These are phyloP conservation scores for Myotisia sp. DNA, from an alignment of 2,329 filamentous ascomycete species.

Conservation along the genomic window DNA sequence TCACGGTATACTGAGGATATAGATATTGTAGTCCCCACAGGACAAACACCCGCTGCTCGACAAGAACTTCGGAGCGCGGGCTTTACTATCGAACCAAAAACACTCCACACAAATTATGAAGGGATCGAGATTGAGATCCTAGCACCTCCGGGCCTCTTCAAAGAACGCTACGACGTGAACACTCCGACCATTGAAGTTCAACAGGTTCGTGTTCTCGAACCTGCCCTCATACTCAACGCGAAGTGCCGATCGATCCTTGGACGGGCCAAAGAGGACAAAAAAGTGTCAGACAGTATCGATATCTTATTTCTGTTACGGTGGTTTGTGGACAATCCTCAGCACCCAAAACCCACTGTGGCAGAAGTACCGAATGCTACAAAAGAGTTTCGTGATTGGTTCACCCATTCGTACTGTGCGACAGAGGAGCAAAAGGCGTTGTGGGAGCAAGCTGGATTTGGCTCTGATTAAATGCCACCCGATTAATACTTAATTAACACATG, in stretches of 20 bases:
- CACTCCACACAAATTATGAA: slow-evolving; percentile 5
- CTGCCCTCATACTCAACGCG: slow-evolving; percentile 6
- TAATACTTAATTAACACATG: too few species aligned
- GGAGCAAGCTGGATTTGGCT: too few species aligned
- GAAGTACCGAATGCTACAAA: too few species aligned
- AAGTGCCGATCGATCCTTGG: slow-evolving; percentile 6
- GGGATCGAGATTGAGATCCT: slow-evolving; percentile 5
- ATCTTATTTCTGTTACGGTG: too few species aligned
- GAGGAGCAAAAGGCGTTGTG: too few species aligned
- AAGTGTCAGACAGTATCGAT: slow-evolving; percentile 2
- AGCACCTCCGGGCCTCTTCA: slow-evolving; percentile 4
- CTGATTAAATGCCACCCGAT: too few species aligned
- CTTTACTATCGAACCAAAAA: slow-evolving; percentile 4
- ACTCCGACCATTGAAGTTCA: slow-evolving; percentile 4
- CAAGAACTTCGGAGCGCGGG: slow-evolving; percentile 6
- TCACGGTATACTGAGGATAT: slow-evolving; percentile 3
- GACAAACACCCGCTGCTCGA: slow-evolving; percentile 4
- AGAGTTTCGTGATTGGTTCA: too few species aligned
- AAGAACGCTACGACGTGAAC: slow-evolving; percentile 3
- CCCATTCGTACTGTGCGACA: too few species aligned
- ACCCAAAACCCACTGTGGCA: too few species aligned
- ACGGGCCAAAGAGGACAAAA: slow-evolving; percentile 5
- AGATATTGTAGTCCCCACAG: slow-evolving; percentile 4
- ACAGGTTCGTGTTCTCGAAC: slow-evolving; percentile 5
- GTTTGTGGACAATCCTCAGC: too few species aligned